A percentile compares a stretch with the other conserved stretches of the same genome.
phyloP scores from a whole-genome alignment of 192 early-diverging fungal species.

The Spizellomyces punctatus region DNA sequence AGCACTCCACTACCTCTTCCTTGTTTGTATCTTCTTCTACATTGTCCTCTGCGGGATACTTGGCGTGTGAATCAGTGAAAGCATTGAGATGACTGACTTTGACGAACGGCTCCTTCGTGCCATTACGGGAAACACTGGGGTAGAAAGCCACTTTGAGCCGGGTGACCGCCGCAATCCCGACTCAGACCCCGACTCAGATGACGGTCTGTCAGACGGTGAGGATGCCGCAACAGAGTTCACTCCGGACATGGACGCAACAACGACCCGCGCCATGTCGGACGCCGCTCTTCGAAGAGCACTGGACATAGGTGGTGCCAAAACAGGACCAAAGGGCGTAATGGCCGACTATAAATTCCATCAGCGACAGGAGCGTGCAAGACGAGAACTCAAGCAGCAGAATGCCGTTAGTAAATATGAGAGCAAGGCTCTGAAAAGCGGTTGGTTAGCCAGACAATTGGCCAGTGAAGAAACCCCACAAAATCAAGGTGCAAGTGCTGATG shows the following conservation, averaged over 20 bases:
- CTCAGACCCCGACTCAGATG: conserved; percentile 28
- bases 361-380: conserved; percentile 50
- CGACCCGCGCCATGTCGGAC: conserved; percentile 29
- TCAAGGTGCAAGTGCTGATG: conserved; percentile 10
- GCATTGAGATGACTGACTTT: conserved; percentile 13
- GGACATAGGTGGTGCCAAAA: conserved; percentile 48
- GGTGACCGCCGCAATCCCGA: conserved; percentile 31
- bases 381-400: conserved; percentile 12
- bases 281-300: conserved; percentile 39
- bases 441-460: conserved; percentile 51
- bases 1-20: too few species aligned
- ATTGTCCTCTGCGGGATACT: too few species aligned
- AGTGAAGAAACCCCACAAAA: not conserved
- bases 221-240: not conserved
- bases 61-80: too few species aligned
- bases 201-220: conserved; percentile 8
- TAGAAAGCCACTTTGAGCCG: conserved; percentile 21
- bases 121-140: conserved; percentile 12
- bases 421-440: conserved; percentile 48
- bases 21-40: too few species aligned
- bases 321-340: conserved; percentile 61
- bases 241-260: conserved; percentile 16
- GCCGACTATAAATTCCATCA: conserved; percentile 58
- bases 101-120: conserved; percentile 28
- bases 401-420: conserved; percentile 21